Percentiles rank a stretch among this genome's conserved stretches.
These are phyloP conservation scores for Cymodocea nodosa DNA, from an alignment of 116 monocot genomes.

Conservation along the genomic window DNA sequence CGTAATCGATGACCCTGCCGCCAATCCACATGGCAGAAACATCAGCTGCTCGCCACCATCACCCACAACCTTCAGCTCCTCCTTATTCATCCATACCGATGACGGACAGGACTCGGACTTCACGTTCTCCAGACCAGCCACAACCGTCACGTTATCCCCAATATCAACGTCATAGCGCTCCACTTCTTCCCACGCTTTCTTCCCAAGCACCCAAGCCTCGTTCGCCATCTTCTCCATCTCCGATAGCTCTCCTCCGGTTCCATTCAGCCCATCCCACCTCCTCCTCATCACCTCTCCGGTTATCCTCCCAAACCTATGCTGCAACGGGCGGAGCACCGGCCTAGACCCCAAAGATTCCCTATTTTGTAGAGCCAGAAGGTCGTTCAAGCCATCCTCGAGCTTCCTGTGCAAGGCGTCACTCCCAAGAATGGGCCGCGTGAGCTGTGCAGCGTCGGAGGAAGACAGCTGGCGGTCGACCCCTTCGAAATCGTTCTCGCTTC, in stretches of 20 bases:
- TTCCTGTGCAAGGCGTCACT: constrained; percentile 11
- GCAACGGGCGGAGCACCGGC: background rate
- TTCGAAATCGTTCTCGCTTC: constrained; percentile 18
- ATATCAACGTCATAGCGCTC: constrained; percentile 8
- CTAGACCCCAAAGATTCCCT: background rate
- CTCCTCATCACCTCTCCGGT: constrained; percentile 30
- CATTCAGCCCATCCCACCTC: constrained; percentile 7
- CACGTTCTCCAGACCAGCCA: constrained; percentile 1
- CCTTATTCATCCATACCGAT: constrained; percentile 20
- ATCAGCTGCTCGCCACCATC: constrained; percentile 31
- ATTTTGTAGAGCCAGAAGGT: background rate
- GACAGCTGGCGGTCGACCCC: constrained; percentile 13
- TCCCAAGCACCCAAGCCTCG: constrained; percentile 69
- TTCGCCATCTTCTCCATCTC: constrained; percentile 46
- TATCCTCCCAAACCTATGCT: constrained; percentile 34
- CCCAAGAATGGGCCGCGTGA: constrained; percentile 4
- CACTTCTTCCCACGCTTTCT: constrained; percentile 68
- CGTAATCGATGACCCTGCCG: constrained; percentile 71
- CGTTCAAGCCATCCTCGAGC: constrained; percentile 2
- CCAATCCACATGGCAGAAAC: constrained; percentile 74
- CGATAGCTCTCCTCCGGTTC: constrained; percentile 21
- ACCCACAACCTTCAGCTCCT: constrained; percentile 11
- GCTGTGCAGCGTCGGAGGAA: constrained; percentile 9
- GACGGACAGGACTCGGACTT: constrained; percentile 45
- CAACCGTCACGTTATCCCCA: background rate